Base-by-base conservation (phyloP, 441 rosid genomes). In the Bruguiera hainesii region DNA sequence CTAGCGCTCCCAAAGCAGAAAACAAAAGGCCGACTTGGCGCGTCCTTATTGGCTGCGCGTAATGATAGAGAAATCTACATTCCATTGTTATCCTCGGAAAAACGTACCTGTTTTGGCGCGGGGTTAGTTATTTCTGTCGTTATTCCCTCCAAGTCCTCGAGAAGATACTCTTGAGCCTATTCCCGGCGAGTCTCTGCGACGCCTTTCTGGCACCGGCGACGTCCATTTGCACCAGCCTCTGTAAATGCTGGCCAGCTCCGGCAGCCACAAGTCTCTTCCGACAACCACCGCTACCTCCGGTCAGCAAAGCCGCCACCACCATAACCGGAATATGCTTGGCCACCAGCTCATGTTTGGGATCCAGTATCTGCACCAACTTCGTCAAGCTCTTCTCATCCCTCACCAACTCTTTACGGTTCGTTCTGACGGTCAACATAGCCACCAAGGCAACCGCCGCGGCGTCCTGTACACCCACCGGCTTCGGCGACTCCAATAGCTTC, bases 391-490 rank as follows among this genome's bases (percentile, higher is more conserved):
- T 88, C 77, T 88, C 97, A n/a, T 88, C 97, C 73, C 78, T 78
- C 18, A 79, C 81, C 66, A 88, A 59, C 63, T 87, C 95, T 65
- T 87, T 88, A 74, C 86, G 78, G 53, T 85, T 90, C 26, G 91
- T 83, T 50, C 84, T 78, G 35, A 88, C 89, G 0, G 82, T 73
- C 63, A 90, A 71, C 60, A 90, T 63, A 1, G 87, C 75, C 19
- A 80, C 77, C 33, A 79, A 70, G 3, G 90, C 91, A 37, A 73
- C 72, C 6, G 87, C 67, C 35, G 91, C 89, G 31, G 83, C 75
- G 42, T 90, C 97, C 60, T 88, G 90, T 71, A 90, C 42, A 30
- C 93, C 91, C 49, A 76, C 89, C n/a, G 95, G 91, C 82, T 90
- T 90, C 2, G 89, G 86, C 30, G 78, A 81, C 64, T 85, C 93